Conservation (phyloP, 2,329 filamentous ascomycete species). For the Chrysosphaeria jannelii region DNA sequence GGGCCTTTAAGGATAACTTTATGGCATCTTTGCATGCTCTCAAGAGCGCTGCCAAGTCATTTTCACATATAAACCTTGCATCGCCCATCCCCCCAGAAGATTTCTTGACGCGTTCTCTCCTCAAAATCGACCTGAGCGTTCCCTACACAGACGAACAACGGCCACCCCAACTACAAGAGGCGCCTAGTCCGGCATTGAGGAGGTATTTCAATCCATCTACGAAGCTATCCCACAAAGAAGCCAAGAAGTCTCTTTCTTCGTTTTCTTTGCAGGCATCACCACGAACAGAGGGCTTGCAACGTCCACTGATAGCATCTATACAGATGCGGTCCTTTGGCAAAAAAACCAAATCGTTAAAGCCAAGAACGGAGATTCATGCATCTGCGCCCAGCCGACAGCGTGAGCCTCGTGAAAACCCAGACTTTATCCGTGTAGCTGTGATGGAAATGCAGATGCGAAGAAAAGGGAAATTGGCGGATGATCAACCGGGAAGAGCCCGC, state of each 20-base stretch:
- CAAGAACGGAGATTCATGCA: slow-evolving; percentile 21
- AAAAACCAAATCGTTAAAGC: too few relatives aligned
- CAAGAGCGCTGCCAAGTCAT: slow-evolving; percentile 30
- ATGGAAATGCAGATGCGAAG: slow-evolving; percentile 45
- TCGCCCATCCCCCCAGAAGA: slow-evolving; percentile 34
- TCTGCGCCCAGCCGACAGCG: slow-evolving; percentile 16
- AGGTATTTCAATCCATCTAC: slow-evolving; percentile 37
- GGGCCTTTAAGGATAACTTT: slow-evolving; percentile 37
- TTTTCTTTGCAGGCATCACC: neutral
- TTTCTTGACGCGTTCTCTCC: slow-evolving; percentile 33
- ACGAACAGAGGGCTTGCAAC: slow-evolving; percentile 1
- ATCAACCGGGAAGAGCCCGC: slow-evolving; percentile 33
- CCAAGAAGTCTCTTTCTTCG: neutral
- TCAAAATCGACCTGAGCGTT: slow-evolving; percentile 33
- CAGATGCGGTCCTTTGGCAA: slow-evolving; percentile 48
- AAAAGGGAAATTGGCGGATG: slow-evolving; percentile 32
- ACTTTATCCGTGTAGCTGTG: slow-evolving; percentile 40
- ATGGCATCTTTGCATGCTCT: slow-evolving; percentile 34
- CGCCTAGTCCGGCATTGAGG: slow-evolving; percentile 32
- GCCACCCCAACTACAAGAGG: slow-evolving; percentile 28
- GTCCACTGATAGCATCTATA: slow-evolving; percentile 20
- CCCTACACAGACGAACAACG: slow-evolving; percentile 37
- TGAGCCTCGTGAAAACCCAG: slow-evolving; percentile 37
- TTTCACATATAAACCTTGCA: slow-evolving; percentile 29
- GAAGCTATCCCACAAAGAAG: slow-evolving; percentile 7